phyloP scores from a whole-genome alignment of 2,329 filamentous ascomycete genomes.

The Sarocladium kiliense region DNA sequence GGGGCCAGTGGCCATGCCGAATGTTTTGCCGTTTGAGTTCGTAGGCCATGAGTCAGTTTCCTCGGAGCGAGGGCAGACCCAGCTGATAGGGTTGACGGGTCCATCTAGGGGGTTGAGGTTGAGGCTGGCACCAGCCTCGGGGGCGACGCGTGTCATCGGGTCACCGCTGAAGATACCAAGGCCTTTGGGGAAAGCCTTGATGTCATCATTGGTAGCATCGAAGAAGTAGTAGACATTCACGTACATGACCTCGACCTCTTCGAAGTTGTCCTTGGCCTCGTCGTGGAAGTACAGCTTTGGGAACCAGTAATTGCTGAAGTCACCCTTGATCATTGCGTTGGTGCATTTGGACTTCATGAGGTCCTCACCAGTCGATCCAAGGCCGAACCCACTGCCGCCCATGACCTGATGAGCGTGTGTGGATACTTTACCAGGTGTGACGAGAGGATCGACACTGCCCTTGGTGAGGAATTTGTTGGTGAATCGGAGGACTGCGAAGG shows the following conservation, averaged over 20 bases:
- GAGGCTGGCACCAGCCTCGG: constrained; percentile 42
- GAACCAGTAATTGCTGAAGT: constrained; percentile 74
- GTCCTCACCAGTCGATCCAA: constrained; percentile 55
- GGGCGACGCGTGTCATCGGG: constrained; percentile 50
- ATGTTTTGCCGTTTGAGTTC: constrained; percentile 47
- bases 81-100: constrained; percentile 49
- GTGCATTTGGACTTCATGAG: constrained; percentile 61
- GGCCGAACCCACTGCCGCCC: constrained; percentile 63
- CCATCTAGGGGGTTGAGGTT: constrained; percentile 49
- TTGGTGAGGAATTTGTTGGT: constrained; percentile 59
- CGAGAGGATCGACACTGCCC: constrained; percentile 62
- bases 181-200: constrained; percentile 64
- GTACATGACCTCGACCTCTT: constrained; percentile 64
- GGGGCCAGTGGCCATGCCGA: no score
- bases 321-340: constrained; percentile 62
- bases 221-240: constrained; percentile 76
- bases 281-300: constrained; percentile 65
- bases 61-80: constrained; percentile 51
- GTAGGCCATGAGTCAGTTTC: constrained; percentile 46
- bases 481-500: constrained; percentile 68
- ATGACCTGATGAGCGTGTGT: constrained; percentile 66
- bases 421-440: constrained; percentile 53
- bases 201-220: constrained; percentile 57
- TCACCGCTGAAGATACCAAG: constrained; percentile 69
- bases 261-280: constrained; percentile 56